Evolutionary conservation across 1,139 yeast genomes (phyloP), one percentile per base, ranked within the genome.

Genomic region (Suhomyces ambrosiae): DNA sequence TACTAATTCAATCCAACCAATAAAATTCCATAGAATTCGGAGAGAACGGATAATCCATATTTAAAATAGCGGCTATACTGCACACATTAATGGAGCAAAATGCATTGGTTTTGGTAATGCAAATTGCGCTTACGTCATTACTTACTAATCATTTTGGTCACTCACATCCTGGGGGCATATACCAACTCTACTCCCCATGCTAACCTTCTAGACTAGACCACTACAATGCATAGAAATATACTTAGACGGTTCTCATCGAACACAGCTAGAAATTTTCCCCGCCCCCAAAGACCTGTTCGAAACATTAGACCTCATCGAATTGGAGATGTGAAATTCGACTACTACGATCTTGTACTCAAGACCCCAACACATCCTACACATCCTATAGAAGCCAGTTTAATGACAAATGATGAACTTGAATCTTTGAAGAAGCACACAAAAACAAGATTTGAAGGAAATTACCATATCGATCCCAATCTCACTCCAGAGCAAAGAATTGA

Each of bases 401-500:
- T 60, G 65, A 47, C 51, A 3, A 44, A 49, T 4, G 31, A 48
- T 2, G 63, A 62, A 18, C 46, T 55, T 17, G 31, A 28, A 10
- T 47, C 50, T 35, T 48, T 63, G 27, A 51, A 52, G 40, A 47
- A 50, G 22, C 37, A 46, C 6, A 53, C 62, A 13, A 53, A 50
- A 28, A 56, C 57, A 2, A 49, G 61, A 6, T 75, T 72, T 46
- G 77, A 72, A 52, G 84, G 84, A 1, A 74, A 71, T 45, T 67
- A 73, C 30, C 45, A 53, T 3, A 52, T 64, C 5, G 62, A 68
- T 25, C 42, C 49, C 1, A 48, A 50, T 13, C 58, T 68, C 5
- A 56, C 77, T 0, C 65, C 76, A 0, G 78, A 76, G 43, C 74
- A 77, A 38, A 63, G 78, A 37, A 74, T 79, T 49, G 61, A 62